Evolutionary conservation across 208 protist genomes (phyloP), one percentile per base, ranked within the genome.

Genomic region (Trypanosoma boissoni): DNA sequence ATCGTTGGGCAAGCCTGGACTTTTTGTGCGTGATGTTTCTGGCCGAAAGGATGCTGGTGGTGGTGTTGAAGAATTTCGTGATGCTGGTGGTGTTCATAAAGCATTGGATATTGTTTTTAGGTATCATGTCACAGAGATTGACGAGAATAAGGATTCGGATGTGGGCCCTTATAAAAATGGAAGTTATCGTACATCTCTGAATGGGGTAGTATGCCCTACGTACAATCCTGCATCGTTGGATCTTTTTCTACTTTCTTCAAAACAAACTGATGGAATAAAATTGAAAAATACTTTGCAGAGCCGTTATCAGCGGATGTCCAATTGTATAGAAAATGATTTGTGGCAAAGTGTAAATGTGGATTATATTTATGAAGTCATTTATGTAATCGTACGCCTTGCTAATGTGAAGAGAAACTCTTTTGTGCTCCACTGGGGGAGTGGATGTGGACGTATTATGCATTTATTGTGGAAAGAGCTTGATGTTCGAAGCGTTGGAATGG

Each of bases 401-500:
- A 2, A 54, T 24, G 12, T 74, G 23, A 48, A 65, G 27, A 37
- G 37, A 10, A 57, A 64, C 26, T 58, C 57, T 12, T 53, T 74
- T 41, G 43, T 74, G 29, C 56, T 74, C 5, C 54, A 74, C 54
- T 74, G 68, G 68, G 68, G 68, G 6, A 65, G 54, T 37, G 68
- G 68, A 14, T 74, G 68, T 56, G 68, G 68, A 32, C 55, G 72
- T 36, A 64, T 9, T 45, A 58, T 74, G 62, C 58, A 70, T 16
- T 57, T 57, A 23, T 37, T 74, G 48, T 48, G 32, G 18, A 43
- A 74, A 0, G 54, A 59, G 16, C 72, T 56, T 32, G 43, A 62
- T 44, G 54, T 66, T 16, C 41, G 12, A 34, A 57, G 61, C 45
- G 34, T 74, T 39, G 68, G 68, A 36, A 66, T 74, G 9, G 63